A percentile compares a stretch with the other conserved stretches of the same genome.
phyloP scores from a whole-genome alignment of 176 grass and related monocot species.

The Rhipidocladum racemiflorum region DNA sequence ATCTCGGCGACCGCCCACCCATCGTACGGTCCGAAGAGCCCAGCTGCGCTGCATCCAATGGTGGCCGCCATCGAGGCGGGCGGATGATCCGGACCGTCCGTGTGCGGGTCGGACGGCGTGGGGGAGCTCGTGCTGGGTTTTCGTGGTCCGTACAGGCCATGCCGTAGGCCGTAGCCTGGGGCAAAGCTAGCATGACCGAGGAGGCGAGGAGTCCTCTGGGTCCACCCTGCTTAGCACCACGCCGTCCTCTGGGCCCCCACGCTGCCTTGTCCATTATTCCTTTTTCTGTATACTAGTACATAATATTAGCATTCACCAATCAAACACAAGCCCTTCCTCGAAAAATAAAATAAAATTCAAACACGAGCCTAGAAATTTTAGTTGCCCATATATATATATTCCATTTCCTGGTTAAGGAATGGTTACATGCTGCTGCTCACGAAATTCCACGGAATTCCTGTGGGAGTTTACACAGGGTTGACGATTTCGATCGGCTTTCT shows the following conservation, averaged over 20 bases:
- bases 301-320: too few species aligned
- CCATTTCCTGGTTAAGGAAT: too few species aligned
- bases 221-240: slow-evolving; percentile 13
- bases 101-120: not conserved
- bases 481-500: too few species aligned
- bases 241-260: slow-evolving; percentile 24
- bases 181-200: not conserved
- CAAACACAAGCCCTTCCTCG: not conserved
- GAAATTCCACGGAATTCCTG: not conserved
- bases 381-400: not conserved
- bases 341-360: not conserved
- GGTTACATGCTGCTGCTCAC: too few species aligned
- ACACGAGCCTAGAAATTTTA: not conserved
- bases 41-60: not conserved
- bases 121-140: too few species aligned
- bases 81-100: slow-evolving; percentile 17
- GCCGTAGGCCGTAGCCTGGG: slow-evolving; percentile 32
- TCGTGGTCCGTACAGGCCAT: slow-evolving; percentile 40
- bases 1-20: not conserved
- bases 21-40: slow-evolving; percentile 8
- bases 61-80: not conserved
- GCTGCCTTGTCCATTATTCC: not conserved
- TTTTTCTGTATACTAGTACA: too few species aligned
- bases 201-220: slow-evolving; percentile 24
- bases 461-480: not conserved